A percentile compares a stretch with the other conserved stretches of the same genome.
Conservation (phyloP, 129 eudicot genomes). For the Flaveria brownii region DNA sequence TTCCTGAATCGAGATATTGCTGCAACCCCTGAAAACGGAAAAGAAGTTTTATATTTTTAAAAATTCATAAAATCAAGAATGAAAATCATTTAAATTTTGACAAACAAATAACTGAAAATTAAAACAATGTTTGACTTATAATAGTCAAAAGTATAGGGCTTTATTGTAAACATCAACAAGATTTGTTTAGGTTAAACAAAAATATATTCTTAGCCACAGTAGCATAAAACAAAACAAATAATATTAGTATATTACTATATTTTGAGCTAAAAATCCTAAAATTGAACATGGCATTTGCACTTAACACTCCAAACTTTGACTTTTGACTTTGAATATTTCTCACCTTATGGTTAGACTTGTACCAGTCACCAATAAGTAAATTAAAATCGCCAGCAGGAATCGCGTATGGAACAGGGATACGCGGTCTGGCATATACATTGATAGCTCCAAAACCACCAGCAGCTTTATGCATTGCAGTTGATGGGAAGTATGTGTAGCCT, state of each 20-base stretch:
- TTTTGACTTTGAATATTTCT: slow-evolving; percentile 24
- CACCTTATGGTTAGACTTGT: slow-evolving; percentile 77
- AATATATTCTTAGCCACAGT: not conserved
- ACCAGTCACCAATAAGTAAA: slow-evolving; percentile 95
- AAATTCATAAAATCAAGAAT: slow-evolving; percentile 11
- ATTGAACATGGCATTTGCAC: not conserved
- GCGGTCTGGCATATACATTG: slow-evolving; percentile 77
- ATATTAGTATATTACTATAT: not conserved
- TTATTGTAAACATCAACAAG: not conserved
- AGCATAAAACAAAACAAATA: slow-evolving; percentile 12
- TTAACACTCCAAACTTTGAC: slow-evolving; percentile 13
- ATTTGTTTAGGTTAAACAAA: not conserved
- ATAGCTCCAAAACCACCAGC: slow-evolving; percentile 97
- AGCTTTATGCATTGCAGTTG: slow-evolving; percentile 85
- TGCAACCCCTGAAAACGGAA: slow-evolving; percentile 56
- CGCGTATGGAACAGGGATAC: slow-evolving; percentile 85
- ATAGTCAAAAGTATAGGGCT: slow-evolving; percentile 9
- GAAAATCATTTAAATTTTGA: slow-evolving; percentile 16
- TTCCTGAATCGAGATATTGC: slow-evolving; percentile 70
- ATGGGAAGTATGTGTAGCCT: slow-evolving; percentile 88
- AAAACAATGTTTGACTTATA: not conserved
- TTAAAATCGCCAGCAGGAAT: slow-evolving; percentile 81
- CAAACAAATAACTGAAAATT: not conserved
- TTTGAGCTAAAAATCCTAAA: slow-evolving; percentile 8
- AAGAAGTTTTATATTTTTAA: not conserved